phyloP scores from a whole-genome alignment of 2,329 filamentous ascomycete genomes.

The Coleophoma eucalyptorum region DNA sequence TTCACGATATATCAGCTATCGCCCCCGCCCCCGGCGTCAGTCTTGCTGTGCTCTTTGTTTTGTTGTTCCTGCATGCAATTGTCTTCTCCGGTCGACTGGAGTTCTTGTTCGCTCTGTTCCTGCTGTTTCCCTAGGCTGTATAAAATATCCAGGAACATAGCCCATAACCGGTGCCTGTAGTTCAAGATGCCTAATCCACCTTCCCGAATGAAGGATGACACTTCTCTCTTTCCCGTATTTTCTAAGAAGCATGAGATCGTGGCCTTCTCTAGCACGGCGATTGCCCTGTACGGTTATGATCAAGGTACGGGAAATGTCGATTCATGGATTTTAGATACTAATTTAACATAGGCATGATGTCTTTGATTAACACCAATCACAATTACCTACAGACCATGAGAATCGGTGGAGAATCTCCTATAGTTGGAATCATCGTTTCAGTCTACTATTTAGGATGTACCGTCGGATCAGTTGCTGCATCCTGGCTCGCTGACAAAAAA shows the following conservation, averaged over 20 bases:
- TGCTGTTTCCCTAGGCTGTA: too few relatives aligned
- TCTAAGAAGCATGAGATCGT: slow-evolving; percentile 32
- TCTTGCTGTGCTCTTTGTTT: too few relatives aligned
- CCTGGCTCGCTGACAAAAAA: slow-evolving; percentile 46
- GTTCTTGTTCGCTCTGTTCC: not conserved
- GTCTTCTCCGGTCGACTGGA: not conserved
- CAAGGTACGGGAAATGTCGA: slow-evolving; percentile 46
- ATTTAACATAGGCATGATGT: slow-evolving; percentile 60
- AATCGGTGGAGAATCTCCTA: slow-evolving; percentile 41
- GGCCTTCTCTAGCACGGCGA: slow-evolving; percentile 34
- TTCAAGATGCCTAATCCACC: slow-evolving; percentile 27
- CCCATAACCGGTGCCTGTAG: too few relatives aligned
- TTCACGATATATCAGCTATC: too few relatives aligned
- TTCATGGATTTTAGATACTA: not conserved
- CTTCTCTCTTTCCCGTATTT: slow-evolving; percentile 19
- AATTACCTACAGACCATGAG: slow-evolving; percentile 54
- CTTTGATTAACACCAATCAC: slow-evolving; percentile 55
- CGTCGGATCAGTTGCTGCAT: slow-evolving; percentile 52
- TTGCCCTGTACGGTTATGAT: slow-evolving; percentile 76
- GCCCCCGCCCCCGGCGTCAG: too few relatives aligned
- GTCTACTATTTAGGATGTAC: slow-evolving; percentile 62
- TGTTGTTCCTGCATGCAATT: too few relatives aligned
- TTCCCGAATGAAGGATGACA: slow-evolving; percentile 14
- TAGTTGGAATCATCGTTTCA: slow-evolving; percentile 56
- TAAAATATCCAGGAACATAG: too few relatives aligned